Conservation (phyloP, 306 rosid genomes). For the Quercus engelmannii region DNA sequence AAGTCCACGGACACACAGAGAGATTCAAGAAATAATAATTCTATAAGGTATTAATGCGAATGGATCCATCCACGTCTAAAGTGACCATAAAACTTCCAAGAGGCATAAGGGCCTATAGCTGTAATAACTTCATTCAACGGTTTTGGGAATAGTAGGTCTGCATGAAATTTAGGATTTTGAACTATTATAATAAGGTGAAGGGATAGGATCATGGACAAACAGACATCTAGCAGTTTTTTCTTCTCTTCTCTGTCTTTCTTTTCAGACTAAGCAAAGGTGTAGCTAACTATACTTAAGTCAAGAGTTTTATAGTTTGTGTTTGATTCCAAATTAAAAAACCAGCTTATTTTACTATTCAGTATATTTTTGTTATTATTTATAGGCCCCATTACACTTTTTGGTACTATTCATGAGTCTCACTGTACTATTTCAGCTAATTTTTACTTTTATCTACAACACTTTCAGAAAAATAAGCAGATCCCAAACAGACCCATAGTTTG, state of each 20-base stretch:
- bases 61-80: conserved; percentile 12
- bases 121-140: conserved; percentile 22
- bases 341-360: too few species aligned
- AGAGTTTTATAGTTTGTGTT: too few species aligned
- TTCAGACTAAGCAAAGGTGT: neutral
- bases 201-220: conserved; percentile 9
- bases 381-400: fast-evolving
- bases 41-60: neutral
- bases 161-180: conserved; percentile 31
- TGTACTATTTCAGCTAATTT: too few species aligned
- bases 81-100: conserved; percentile 18
- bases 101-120: neutral
- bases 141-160: conserved; percentile 25
- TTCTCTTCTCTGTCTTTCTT: neutral
- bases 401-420: too few species aligned
- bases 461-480: too few species aligned
- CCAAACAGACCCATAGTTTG: too few species aligned
- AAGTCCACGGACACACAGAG: neutral
- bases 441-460: too few species aligned
- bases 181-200: neutral
- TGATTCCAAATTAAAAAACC: too few species aligned
- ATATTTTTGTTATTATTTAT: too few species aligned
- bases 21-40: neutral
- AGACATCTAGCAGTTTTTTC: neutral
- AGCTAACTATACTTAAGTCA: too few species aligned